Percentiles rank a stretch among this genome's conserved stretches.
Conservation (phyloP, 768 basidiomycete genomes). For the Leccinellum luteum region DNA sequence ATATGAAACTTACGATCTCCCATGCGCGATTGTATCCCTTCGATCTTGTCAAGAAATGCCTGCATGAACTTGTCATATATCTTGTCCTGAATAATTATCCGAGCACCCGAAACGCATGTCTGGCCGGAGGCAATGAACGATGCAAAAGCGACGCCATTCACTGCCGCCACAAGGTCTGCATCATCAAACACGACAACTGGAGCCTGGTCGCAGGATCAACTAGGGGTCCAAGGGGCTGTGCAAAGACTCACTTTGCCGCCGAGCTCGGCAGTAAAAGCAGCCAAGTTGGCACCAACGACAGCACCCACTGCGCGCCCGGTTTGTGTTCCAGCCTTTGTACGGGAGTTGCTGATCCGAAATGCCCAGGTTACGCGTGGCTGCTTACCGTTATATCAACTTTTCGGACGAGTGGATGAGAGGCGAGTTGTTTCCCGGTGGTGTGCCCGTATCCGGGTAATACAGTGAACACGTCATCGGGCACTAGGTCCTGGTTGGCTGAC, state of each 20-base stretch:
- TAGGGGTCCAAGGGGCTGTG: background rate
- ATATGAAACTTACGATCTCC: constrained; percentile 61
- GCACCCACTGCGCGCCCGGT: constrained; percentile 75
- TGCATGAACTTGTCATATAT: constrained; percentile 70
- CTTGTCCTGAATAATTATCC: constrained; percentile 68
- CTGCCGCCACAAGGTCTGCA: constrained; percentile 68
- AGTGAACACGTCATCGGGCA: constrained; percentile 73
- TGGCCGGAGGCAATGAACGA: constrained; percentile 87
- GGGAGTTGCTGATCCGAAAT: background rate
- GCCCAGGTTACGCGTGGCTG: background rate
- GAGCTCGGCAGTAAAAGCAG: constrained; percentile 77
- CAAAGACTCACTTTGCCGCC: constrained; percentile 67
- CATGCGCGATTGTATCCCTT: constrained; percentile 65
- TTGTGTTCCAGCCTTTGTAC: constrained; percentile 64
- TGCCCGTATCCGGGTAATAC: constrained; percentile 73
- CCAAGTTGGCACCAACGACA: constrained; percentile 71
- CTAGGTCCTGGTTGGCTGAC: constrained; percentile 35
- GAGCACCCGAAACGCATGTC: constrained; percentile 88
- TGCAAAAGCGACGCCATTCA: constrained; percentile 82
- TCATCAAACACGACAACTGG: constrained; percentile 81
- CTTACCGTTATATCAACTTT: constrained; percentile 85
- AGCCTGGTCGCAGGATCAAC: constrained; percentile 44
- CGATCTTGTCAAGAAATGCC: constrained; percentile 58
- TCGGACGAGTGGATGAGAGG: constrained; percentile 61
- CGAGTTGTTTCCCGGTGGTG: constrained; percentile 61